Base-by-base conservation (phyloP, 2,329 filamentous ascomycete genomes). In the Trichoderma semiorbis region DNA sequence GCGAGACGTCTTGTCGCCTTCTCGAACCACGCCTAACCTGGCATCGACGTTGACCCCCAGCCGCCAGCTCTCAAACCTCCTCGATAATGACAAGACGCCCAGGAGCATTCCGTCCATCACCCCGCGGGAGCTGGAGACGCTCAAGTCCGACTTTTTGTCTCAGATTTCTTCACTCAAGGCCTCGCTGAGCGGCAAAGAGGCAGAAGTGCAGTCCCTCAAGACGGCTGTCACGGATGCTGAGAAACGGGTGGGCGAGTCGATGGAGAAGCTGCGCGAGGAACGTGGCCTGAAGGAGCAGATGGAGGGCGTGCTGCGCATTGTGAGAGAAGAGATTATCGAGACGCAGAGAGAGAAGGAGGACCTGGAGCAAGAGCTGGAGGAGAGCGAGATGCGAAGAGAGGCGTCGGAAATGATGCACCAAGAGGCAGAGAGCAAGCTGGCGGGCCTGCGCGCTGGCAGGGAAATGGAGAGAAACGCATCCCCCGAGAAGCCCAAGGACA, bases 161-260 rank as follows among this genome's bases (percentile, higher is more conserved):
- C 93, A 98, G 79, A 97, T 99, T 72, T 97, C 94, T 74, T 94
- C 93, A n/a, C 88, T 99, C 21, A 96, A 93, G 78, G 96, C 96
- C 3, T 95, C 93, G 11, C 85, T 99, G 11, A 95, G 91, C 77
- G 96, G 96, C 63, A 97, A 96, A 78, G 95, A 98, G 79, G 95
- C 95, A 7, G 95, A 98, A 80, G 93, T 96, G 43, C 87, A 91
- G 65, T 95, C 92, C 39, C 87, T 98, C 72, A 97, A 97, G 80
- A 90, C 92, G 57, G 94, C 96, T 0, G 90, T 98, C 34, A 90
- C 89, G 7, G 95, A 98, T 81, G 95, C 96, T 0, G 96, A 99
- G 84, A 92, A 94, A 79, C 91, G 95, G 26, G 95, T 97, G 24
- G 95, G 94, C 34, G 92, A 96, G 82, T 92, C 92, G 66, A 87